These are phyloP conservation scores for Ustulina deusta DNA, from an alignment of 2,329 filamentous ascomycete genomes.

Conservation along the genomic window DNA sequence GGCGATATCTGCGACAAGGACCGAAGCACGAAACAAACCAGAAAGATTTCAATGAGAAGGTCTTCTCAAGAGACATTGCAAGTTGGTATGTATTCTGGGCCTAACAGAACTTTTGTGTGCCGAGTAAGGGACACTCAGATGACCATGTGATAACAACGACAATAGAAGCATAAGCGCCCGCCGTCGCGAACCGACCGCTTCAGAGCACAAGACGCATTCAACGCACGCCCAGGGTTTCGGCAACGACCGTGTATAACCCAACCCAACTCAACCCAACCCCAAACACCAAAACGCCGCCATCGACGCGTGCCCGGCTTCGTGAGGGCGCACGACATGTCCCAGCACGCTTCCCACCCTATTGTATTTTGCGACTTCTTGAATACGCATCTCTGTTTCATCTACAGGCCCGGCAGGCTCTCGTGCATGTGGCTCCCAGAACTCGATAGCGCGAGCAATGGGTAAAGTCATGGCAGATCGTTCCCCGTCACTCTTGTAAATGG, in stretches of 20 bases:
- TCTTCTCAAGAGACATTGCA: slow-evolving; percentile 53
- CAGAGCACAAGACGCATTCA: not conserved
- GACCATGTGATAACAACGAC: not conserved
- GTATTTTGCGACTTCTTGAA: not conserved
- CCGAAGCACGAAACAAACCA: slow-evolving; percentile 63
- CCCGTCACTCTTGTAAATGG: too few species aligned
- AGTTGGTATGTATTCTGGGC: slow-evolving; percentile 37
- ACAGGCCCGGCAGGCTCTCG: not conserved
- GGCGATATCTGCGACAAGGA: slow-evolving; percentile 50
- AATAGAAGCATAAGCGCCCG: not conserved
- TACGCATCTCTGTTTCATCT: not conserved
- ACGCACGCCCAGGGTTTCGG: not conserved
- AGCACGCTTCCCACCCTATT: not conserved
- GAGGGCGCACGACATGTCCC: not conserved
- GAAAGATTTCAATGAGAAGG: slow-evolving; percentile 61
- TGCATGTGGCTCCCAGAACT: not conserved
- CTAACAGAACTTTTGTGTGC: slow-evolving; percentile 29
- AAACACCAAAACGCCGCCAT: not conserved
- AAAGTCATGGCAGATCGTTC: too few species aligned
- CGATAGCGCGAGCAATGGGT: too few species aligned
- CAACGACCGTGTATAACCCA: not conserved
- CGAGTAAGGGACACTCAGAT: not conserved
- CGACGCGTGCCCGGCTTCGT: not conserved
- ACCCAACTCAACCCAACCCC: not conserved
- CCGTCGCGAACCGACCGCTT: not conserved